A percentile compares a stretch with the other conserved stretches of the same genome.
These are phyloP conservation scores for Paramecium octaurelia DNA, from an alignment of 73 alveolate genomes.

Conservation along the genomic window DNA sequence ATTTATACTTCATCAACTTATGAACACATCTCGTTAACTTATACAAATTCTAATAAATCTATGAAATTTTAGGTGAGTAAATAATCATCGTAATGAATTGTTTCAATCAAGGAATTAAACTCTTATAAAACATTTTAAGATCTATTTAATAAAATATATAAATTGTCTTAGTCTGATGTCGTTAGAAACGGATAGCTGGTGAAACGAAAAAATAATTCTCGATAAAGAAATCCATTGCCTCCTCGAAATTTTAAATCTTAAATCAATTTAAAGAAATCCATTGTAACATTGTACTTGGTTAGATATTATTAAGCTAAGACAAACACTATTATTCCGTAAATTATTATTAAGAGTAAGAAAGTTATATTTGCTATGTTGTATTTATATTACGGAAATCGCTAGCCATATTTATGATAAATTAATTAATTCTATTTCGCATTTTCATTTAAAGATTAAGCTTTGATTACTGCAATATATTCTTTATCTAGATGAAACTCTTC, in stretches of 20 bases:
- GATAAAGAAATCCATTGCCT: neutral
- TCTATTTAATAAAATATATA: neutral
- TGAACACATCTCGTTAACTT: neutral
- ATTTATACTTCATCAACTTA: neutral
- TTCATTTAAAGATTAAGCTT: neutral
- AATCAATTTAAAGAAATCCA: neutral
- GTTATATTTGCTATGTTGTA: neutral
- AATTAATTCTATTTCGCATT: neutral
- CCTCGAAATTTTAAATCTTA: slow-evolving; percentile 15
- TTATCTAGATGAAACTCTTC: neutral
- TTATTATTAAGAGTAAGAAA: neutral
- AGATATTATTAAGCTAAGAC: neutral
- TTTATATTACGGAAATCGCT: neutral
- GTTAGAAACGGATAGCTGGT: neutral
- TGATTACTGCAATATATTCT: neutral
- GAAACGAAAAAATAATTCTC: neutral
- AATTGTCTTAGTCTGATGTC: neutral
- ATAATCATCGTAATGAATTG: neutral
- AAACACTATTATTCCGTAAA: neutral
- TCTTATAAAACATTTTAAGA: neutral
- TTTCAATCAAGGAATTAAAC: neutral
- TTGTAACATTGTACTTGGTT: neutral
- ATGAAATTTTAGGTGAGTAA: neutral
- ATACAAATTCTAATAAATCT: neutral
- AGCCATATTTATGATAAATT: neutral